A percentile compares a stretch with the other conserved stretches of the same genome.
Evolutionary conservation across 2,329 filamentous ascomycete species (phyloP).

Genomic region (Ceratocystis cubensis): DNA sequence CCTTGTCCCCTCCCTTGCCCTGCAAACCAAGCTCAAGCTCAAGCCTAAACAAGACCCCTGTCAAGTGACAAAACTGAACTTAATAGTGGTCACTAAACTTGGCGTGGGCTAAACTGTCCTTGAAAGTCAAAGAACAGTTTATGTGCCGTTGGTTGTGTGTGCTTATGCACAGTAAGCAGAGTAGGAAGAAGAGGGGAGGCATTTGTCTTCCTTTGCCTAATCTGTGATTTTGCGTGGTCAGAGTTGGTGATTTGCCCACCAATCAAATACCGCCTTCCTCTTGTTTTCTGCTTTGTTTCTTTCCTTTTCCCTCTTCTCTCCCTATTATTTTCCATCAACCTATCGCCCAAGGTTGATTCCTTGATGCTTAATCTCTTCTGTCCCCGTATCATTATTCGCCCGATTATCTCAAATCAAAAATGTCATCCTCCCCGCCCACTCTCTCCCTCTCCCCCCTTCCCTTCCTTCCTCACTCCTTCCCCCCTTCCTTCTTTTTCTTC

Average conservation of each 20-base stretch:
- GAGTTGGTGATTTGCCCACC: conserved; percentile 1
- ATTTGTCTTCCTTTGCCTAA: not conserved
- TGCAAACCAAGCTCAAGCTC: not conserved
- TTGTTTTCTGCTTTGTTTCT: not conserved
- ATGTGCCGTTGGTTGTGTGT: not conserved
- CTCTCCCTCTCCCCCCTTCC: too few relatives aligned
- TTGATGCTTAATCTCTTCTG: not conserved
- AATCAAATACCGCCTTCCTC: not conserved
- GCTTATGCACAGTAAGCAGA: not conserved
- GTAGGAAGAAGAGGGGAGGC: not conserved
- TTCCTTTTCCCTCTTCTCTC: not conserved
- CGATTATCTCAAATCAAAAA: not conserved
- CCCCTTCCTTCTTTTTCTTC: too few relatives aligned
- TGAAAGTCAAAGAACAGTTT: not conserved
- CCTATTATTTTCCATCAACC: not conserved
- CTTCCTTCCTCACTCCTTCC: too few relatives aligned
- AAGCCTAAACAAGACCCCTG: not conserved
- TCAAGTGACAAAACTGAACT: not conserved
- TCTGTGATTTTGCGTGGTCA: not conserved
- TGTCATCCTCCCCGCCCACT: too few relatives aligned
- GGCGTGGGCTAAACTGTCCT: not conserved
- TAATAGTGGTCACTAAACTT: not conserved
- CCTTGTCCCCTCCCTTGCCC: not conserved
- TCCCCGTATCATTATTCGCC: not conserved
- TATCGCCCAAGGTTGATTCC: not conserved